Percentiles rank a stretch among this genome's conserved stretches.
These are phyloP conservation scores for Lecanicillium sp. DNA, from an alignment of 2,329 filamentous ascomycete species.

Conservation along the genomic window DNA sequence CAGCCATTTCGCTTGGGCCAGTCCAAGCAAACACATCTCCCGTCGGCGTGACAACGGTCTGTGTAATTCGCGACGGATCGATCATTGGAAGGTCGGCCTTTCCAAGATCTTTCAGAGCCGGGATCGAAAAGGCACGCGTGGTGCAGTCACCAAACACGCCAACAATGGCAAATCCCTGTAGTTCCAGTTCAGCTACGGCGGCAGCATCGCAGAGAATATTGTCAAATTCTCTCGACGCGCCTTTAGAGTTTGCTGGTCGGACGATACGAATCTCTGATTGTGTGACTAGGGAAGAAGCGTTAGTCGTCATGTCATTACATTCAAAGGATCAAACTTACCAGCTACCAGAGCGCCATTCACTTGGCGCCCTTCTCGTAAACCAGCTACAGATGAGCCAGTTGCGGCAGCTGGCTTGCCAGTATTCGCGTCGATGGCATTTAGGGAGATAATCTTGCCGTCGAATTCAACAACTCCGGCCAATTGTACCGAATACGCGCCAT, in stretches of 20 bases:
- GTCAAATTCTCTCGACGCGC: slow-evolving; percentile 87
- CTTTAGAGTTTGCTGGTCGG: slow-evolving; percentile 75
- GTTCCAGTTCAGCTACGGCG: slow-evolving; percentile 64
- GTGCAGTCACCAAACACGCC: slow-evolving; percentile 79
- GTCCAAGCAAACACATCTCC: slow-evolving; percentile 85
- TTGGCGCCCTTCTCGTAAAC: slow-evolving; percentile 64
- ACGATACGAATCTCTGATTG: slow-evolving; percentile 79
- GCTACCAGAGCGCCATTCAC: slow-evolving; percentile 76
- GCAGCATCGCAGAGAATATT: slow-evolving; percentile 76
- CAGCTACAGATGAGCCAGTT: slow-evolving; percentile 66
- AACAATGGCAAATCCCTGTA: slow-evolving; percentile 70
- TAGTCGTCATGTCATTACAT: slow-evolving; percentile 12
- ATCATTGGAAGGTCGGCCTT: slow-evolving; percentile 59
- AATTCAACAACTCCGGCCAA: slow-evolving; percentile 61
- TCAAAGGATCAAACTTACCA: slow-evolving; percentile 36
- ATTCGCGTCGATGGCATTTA: slow-evolving; percentile 73
- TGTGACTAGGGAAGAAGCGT: slow-evolving; percentile 37
- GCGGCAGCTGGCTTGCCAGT: slow-evolving; percentile 70
- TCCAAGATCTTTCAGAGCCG: slow-evolving; percentile 77
- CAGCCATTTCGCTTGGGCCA: slow-evolving; percentile 75
- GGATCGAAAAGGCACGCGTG: slow-evolving; percentile 77
- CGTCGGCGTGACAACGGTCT: slow-evolving; percentile 63
- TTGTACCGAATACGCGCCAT: slow-evolving; percentile 60
- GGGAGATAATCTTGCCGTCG: slow-evolving; percentile 63
- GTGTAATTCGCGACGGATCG: slow-evolving; percentile 64